Evolutionary conservation across 2,329 filamentous ascomycete genomes (phyloP).

Genomic region (Cladosporium sp.): DNA sequence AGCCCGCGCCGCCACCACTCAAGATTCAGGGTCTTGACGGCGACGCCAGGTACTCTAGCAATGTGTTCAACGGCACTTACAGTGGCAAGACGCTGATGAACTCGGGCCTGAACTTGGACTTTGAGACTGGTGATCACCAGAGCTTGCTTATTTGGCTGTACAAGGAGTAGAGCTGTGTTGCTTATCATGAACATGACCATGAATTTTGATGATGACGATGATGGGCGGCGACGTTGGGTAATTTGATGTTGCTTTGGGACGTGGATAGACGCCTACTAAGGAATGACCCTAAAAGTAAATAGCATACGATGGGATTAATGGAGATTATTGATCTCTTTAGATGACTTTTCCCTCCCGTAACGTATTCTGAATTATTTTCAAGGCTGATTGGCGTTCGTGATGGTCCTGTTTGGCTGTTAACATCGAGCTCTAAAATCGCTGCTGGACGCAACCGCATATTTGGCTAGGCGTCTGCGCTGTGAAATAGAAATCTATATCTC

Average conservation of each 20-base stretch:
- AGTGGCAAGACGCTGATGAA: conserved; percentile 66
- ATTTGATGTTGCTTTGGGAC: background rate
- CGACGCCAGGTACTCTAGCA: conserved; percentile 52
- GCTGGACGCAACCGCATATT: background rate
- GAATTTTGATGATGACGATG: conserved; percentile 2
- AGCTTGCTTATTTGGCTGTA: conserved; percentile 61
- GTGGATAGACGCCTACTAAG: background rate
- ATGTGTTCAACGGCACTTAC: conserved; percentile 55
- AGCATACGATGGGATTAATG: background rate
- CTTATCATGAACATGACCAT: background rate
- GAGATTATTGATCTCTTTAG: background rate
- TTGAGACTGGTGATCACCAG: conserved; percentile 55
- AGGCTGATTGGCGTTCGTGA: background rate
- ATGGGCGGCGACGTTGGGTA: background rate
- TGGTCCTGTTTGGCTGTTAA: background rate
- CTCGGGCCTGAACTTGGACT: conserved; percentile 57
- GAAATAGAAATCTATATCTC: background rate
- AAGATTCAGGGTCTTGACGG: conserved; percentile 60
- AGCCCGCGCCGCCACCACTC: conserved; percentile 57
- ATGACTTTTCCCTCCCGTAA: background rate
- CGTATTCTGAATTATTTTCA: background rate
- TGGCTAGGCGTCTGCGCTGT: background rate
- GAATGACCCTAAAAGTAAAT: background rate
- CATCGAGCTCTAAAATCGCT: background rate
- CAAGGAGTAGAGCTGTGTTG: conserved; percentile 34